Evolutionary conservation across 495 filamentous ascomycete genomes (phyloP), one percentile per base, ranked within the genome.

Genomic region (Patellaria atrata): DNA sequence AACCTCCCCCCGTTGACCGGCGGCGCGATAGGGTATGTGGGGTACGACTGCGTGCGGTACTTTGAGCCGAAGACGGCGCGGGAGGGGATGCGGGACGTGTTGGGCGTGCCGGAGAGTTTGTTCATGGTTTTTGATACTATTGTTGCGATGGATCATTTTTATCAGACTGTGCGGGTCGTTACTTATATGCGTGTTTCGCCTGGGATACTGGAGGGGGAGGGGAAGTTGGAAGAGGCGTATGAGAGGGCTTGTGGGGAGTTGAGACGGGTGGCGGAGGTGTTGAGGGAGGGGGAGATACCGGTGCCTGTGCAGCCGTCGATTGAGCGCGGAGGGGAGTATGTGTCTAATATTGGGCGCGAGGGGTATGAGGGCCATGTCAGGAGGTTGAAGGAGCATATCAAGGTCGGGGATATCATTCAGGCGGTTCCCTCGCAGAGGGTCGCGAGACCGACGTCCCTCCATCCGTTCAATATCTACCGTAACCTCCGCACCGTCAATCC

Each of bases 91-190:
- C 80, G 87, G 57, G 89, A 97, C 60, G 63, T 87, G 2, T 67
- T 96, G 12, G 60, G 76, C 27, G 79, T 93, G 13, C 89, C 89
- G 1, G 89, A 97, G 61, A 82, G 81, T 10, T 61, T 97, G 1
- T 97, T 97, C 59, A 97, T 97, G 89, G 67, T 97, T 15, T 96
- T 81, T 61, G 82, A 96, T 51, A 97, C 89, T 30, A 79, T 96
- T 27, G 67, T 96, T 15, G 84, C 86, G 16, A 87, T 96, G 44
- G 89, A 97, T 54, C 79, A 93, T 52, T 94, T 94, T 58, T 92
- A 73, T 66, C 79, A 84, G 43, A 68, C 79, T 21, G 75, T 93
- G 57, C 93, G 91, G 53, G 74, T 97, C 47, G 79, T 96, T 44
- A 92, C 84, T 9, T 92, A 93, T 54, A 61, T 94, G 30, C 64